These are phyloP conservation scores for Metschnikowia anglica DNA, from an alignment of 805 yeast genomes.

Conservation along the genomic window DNA sequence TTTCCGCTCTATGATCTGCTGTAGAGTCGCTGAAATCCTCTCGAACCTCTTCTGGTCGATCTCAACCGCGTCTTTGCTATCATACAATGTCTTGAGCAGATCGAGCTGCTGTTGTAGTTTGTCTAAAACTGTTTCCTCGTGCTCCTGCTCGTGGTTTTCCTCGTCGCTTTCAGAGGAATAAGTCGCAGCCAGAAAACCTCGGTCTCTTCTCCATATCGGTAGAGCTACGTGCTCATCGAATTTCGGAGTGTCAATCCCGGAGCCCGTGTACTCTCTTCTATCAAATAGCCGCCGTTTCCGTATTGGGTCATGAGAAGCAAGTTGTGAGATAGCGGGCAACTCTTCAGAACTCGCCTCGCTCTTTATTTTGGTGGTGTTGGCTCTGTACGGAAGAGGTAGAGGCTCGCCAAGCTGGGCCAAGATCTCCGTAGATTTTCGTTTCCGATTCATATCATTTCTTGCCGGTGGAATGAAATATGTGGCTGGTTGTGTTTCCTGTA, in stretches of 20 bases:
- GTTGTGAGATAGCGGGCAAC: background rate
- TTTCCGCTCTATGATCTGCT: constrained; percentile 11
- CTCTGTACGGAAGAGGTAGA: constrained; percentile 35
- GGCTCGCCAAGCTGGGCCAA: constrained; percentile 34
- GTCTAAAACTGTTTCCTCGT: constrained; percentile 9
- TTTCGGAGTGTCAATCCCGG: background rate
- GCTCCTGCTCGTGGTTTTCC: background rate
- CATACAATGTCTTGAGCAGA: constrained; percentile 9
- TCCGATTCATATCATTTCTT: constrained; percentile 20
- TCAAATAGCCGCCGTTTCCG: constrained; percentile 9
- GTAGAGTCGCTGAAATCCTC: constrained; percentile 9
- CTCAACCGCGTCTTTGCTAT: constrained; percentile 7
- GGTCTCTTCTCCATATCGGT: constrained; percentile 16
- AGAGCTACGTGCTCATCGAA: constrained; percentile 9
- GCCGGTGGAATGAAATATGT: background rate
- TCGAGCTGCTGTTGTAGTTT: constrained; percentile 13
- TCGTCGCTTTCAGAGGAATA: background rate
- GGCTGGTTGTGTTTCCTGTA: background rate
- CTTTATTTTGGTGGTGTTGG: constrained; percentile 11
- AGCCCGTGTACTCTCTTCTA: constrained; percentile 1
- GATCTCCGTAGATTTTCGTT: constrained; percentile 17
- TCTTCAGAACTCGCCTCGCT: constrained; percentile 6
- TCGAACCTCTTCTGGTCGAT: constrained; percentile 9
- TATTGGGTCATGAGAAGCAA: constrained; percentile 3
- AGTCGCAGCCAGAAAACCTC: background rate